Conservation (phyloP, 2,329 filamentous ascomycete genomes). For the Metarhizium brunneum region DNA sequence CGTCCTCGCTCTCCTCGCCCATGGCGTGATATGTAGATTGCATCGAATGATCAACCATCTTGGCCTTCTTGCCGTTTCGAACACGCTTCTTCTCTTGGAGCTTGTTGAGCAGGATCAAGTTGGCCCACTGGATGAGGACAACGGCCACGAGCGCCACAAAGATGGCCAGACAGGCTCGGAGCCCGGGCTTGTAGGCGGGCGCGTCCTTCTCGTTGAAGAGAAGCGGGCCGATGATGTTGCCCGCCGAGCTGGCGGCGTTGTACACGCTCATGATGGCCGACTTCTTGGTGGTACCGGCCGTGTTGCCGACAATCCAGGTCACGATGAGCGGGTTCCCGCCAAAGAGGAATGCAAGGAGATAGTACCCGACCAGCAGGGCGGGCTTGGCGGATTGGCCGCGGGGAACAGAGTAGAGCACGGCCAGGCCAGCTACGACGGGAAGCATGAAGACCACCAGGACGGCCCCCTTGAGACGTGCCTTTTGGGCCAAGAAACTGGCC, state of each 20-base stretch:
- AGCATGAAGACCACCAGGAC: constrained; percentile 45
- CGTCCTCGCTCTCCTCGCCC: constrained; percentile 5
- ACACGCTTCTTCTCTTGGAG: constrained; percentile 45
- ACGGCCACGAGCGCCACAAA: constrained; percentile 43
- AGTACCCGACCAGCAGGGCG: constrained; percentile 50
- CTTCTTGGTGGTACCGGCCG: constrained; percentile 58
- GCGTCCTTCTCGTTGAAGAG: constrained; percentile 50
- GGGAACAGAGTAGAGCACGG: constrained; percentile 47
- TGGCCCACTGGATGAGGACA: constrained; percentile 42
- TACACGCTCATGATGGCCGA: constrained; percentile 54
- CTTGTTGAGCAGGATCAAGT: constrained; percentile 48
- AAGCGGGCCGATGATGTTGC: constrained; percentile 59
- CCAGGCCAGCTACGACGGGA: constrained; percentile 50
- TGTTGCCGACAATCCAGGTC: constrained; percentile 61
- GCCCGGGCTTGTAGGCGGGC: constrained; percentile 47
- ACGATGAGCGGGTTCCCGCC: constrained; percentile 57
- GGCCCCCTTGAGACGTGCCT: constrained; percentile 45
- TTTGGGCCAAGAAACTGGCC: constrained; percentile 48
- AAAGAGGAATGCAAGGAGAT: constrained; percentile 57
- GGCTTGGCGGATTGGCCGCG: constrained; percentile 24
- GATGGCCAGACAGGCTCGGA: constrained; percentile 45
- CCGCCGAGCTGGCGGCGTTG: constrained; percentile 51
- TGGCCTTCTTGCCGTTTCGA: constrained; percentile 48
- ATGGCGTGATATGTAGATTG: constrained; percentile 33
- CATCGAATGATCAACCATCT: constrained; percentile 54